Evolutionary conservation across 163 green algal genomes (phyloP).

Genomic region (Scenedesmus sp.): DNA sequence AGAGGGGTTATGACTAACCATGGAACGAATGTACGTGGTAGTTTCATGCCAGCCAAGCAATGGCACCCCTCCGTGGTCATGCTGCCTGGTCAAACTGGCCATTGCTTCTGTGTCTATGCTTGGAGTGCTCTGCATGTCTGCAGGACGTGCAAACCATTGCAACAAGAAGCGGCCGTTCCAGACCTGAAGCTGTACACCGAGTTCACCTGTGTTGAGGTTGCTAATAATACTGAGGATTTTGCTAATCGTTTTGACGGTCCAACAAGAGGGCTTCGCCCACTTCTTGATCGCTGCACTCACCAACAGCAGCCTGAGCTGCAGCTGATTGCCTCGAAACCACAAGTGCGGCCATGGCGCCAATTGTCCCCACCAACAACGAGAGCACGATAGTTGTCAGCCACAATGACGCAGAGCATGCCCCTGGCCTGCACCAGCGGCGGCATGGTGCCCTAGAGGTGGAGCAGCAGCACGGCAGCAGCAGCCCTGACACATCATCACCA

Average conservation of each 20-base stretch:
- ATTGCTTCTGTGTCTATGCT: not conserved
- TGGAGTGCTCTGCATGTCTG: not conserved
- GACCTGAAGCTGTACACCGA: not conserved
- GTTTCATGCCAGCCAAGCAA: no score
- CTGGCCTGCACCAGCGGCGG: not conserved
- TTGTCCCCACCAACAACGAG: not conserved
- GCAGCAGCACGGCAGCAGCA: conserved; percentile 20
- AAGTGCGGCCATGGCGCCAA: not conserved
- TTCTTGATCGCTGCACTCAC: not conserved
- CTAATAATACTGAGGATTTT: not conserved
- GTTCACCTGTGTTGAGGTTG: not conserved
- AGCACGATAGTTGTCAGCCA: not conserved
- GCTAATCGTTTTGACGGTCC: not conserved
- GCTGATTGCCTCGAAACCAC: not conserved
- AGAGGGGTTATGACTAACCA: no score
- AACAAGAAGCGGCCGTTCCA: not conserved
- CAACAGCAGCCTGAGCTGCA: not conserved
- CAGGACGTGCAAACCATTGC: not conserved
- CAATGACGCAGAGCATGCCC: not conserved
- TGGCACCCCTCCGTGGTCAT: no score
- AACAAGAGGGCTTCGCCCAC: not conserved
- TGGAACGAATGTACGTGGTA: no score
- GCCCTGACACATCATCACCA: not conserved
- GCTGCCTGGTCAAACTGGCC: no score
- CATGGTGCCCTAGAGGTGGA: not conserved